A percentile compares a stretch with the other conserved stretches of the same genome.
These are phyloP conservation scores for Haplosporangium gracile DNA, from an alignment of 192 early-diverging fungal genomes.

Conservation along the genomic window DNA sequence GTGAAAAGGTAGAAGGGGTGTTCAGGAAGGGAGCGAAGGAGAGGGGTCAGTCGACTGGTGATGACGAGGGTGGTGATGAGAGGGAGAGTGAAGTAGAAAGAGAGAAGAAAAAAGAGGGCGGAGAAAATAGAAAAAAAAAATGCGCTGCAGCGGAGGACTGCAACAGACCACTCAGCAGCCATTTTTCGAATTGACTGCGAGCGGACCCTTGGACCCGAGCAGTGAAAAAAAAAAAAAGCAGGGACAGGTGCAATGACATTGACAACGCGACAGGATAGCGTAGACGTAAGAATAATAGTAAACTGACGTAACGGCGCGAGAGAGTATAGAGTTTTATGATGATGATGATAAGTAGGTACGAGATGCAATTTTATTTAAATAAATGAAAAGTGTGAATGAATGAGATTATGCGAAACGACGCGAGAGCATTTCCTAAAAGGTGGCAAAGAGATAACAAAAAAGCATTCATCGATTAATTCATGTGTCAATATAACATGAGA, in stretches of 20 bases:
- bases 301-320: background rate
- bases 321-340: background rate
- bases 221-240: background rate
- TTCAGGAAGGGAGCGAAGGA: slow-evolving; percentile 4
- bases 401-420: slow-evolving; percentile 30
- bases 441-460: background rate
- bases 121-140: background rate
- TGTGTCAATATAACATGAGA: background rate
- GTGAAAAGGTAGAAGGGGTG: background rate
- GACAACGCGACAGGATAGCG: background rate
- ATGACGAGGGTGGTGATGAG: background rate
- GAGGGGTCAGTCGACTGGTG: background rate
- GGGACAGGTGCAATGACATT: background rate
- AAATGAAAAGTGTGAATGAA: background rate
- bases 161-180: background rate
- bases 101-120: background rate
- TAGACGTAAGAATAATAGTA: no score
- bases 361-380: background rate
- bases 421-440: slow-evolving; percentile 36
- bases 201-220: background rate
- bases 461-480: background rate
- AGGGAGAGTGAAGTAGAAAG: slow-evolving; percentile 2
- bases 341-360: background rate
- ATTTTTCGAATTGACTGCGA: background rate
- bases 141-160: background rate